Base-by-base conservation (phyloP, 805 yeast species). In the Phaffomyces antillensis region DNA sequence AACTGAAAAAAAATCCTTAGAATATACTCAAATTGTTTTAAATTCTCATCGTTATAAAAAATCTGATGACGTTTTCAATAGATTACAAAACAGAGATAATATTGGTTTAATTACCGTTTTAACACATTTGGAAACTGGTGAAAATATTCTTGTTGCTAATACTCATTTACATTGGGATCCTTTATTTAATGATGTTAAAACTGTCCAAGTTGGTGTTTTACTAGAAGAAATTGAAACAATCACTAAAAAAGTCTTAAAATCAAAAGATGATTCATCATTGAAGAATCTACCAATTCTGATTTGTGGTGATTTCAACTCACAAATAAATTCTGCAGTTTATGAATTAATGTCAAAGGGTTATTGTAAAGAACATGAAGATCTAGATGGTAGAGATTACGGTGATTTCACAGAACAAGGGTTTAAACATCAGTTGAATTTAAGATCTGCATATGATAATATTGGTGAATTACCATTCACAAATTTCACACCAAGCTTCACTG, bases 121-220 rank as follows among this genome's bases (percentile, higher is more conserved):
- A 52, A 88, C 86, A 60, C 93, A 86, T 58, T 63, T 71, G 31
- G 75, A 74, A 44, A 77, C 90, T 7, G 88, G 90, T 16, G 85
- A 83, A 60, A 75, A 76, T 50, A 66, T 91, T 34, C 72, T 86
- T 53, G 71, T 88, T 33, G 89, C 86, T 4, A 91, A 89, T 58
- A 91, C 98, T 0, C 99, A 93, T 72, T 77, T 93, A 63, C 97
- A 91, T 64, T 93, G 99, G 98, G 97, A 93, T 69, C 99, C 99
- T 5, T 87, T 86, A 41, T 86, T 82, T 60, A 87, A 87, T 61
- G 99, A 93, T 66, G 99, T 93, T 45, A 93, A 93, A 64, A 80
- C 97, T 3, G 83, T 93, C 67, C 99, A 93, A 70, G 93, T 86
- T 45, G 97, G 96, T 37, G 83, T 93, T 26, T 69, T 93, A 51